Evolutionary conservation across 352 stramenopile species (phyloP).

Genomic region (Pythium aquatile): DNA sequence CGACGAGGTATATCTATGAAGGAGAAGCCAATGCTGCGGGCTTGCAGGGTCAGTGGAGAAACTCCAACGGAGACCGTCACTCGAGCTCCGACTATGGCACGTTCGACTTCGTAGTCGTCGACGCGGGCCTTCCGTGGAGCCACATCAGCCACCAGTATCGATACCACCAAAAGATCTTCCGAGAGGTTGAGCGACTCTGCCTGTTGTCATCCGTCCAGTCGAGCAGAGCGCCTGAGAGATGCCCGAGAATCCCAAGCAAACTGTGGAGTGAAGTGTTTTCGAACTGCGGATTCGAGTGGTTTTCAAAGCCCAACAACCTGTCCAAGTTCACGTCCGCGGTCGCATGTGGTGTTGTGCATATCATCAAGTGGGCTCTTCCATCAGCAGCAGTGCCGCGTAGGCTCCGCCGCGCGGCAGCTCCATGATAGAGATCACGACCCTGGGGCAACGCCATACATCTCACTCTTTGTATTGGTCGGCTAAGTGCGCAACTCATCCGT

Average conservation of each 20-base stretch:
- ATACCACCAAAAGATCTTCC: neutral
- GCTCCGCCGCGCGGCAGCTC: too few relatives aligned
- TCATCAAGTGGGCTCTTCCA: too few relatives aligned
- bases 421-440: too few relatives aligned
- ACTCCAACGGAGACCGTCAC: neutral
- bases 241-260: neutral
- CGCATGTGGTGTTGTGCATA: too few relatives aligned
- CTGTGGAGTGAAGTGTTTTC: constrained; percentile 12
- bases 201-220: neutral
- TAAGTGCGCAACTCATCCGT: too few relatives aligned
- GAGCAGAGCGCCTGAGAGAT: neutral
- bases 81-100: neutral
- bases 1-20: neutral
- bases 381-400: too few relatives aligned
- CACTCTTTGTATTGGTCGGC: too few relatives aligned
- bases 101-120: neutral
- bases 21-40: neutral
- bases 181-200: neutral
- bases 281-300: constrained; percentile 10
- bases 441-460: too few relatives aligned
- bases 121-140: neutral
- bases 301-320: neutral
- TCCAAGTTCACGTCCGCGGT: too few relatives aligned
- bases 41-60: neutral
- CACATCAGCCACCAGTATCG: neutral